phyloP scores from a whole-genome alignment of 139 green algal genomes.

The Chlorella sp. region DNA sequence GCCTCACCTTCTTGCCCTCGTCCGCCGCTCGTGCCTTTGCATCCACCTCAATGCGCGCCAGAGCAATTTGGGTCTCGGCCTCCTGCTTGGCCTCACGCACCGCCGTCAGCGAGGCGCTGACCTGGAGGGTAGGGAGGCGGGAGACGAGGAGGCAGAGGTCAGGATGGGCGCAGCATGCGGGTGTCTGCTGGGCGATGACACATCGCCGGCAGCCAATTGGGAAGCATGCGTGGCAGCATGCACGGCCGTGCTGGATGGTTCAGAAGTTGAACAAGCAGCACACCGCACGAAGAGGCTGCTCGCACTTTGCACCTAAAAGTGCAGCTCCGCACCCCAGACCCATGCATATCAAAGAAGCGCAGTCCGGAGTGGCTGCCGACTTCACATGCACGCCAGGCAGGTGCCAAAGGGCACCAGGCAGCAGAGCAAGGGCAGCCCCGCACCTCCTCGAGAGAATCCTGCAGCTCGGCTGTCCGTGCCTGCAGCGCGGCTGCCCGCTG shows the following conservation, averaged over 20 bases:
- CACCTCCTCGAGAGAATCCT: neutral
- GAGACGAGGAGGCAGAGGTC: neutral
- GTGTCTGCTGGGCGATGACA: neutral
- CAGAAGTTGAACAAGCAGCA: too few species aligned
- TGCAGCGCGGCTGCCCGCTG: neutral
- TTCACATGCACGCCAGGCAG: too few species aligned
- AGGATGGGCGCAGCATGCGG: neutral
- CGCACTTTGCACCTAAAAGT: too few species aligned
- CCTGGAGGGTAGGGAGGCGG: neutral
- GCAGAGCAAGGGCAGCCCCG: neutral
- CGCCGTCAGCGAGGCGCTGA: constrained; percentile 3
- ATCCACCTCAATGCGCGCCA: neutral
- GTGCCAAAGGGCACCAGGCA: too few species aligned
- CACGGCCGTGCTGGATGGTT: too few species aligned
- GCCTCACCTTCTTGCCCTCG: neutral
- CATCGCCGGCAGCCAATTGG: too few species aligned
- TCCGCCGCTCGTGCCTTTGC: neutral
- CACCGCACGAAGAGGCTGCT: too few species aligned
- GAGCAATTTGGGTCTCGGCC: neutral
- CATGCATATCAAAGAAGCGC: too few species aligned
- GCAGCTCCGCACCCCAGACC: too few species aligned
- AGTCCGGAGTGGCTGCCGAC: too few species aligned
- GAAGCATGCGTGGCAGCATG: too few species aligned
- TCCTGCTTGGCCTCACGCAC: neutral
- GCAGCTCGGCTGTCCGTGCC: neutral